Conservation (phyloP, 2,329 filamentous ascomycete species). For the Byssochlamys sp. region DNA sequence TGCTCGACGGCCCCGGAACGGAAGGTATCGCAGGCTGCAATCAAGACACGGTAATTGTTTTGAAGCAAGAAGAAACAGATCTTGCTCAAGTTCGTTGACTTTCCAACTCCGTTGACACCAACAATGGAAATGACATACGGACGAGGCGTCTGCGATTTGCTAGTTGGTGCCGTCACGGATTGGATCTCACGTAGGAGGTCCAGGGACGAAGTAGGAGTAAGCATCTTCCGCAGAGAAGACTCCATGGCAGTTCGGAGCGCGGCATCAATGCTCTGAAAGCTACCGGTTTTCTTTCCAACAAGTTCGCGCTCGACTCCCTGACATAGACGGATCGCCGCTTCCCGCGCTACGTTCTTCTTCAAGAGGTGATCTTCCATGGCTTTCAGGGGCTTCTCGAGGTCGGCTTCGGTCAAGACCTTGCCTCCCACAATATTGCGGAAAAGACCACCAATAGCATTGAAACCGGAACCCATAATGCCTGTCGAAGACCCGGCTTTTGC, state of each 20-base stretch:
- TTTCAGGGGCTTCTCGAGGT: constrained; percentile 85
- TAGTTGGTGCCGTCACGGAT: constrained; percentile 58
- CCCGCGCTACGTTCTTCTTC: constrained; percentile 89
- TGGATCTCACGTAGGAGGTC: constrained; percentile 92
- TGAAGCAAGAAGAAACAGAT: constrained; percentile 96
- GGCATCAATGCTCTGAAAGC: constrained; percentile 77
- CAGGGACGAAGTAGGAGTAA: constrained; percentile 88
- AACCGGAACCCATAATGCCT: constrained; percentile 66
- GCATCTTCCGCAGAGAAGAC: constrained; percentile 82
- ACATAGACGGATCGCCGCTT: constrained; percentile 83
- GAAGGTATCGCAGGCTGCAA: constrained; percentile 93
- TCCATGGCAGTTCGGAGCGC: constrained; percentile 82
- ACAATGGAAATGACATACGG: constrained; percentile 98
- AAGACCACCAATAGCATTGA: constrained; percentile 74
- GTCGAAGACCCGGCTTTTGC: constrained; percentile 38
- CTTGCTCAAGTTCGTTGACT: constrained; percentile 94
- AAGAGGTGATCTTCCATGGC: constrained; percentile 92
- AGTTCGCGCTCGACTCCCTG: constrained; percentile 85
- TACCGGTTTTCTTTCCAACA: constrained; percentile 80
- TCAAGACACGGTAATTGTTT: constrained; percentile 90
- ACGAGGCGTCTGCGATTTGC: constrained; percentile 55
- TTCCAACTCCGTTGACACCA: constrained; percentile 94
- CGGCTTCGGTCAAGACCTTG: constrained; percentile 78
- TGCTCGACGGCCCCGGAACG: constrained; percentile 95
- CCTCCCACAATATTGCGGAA: constrained; percentile 94